Conservation (phyloP, 2,329 filamentous ascomycete genomes). For the Magnaporthiopsis poae region DNA sequence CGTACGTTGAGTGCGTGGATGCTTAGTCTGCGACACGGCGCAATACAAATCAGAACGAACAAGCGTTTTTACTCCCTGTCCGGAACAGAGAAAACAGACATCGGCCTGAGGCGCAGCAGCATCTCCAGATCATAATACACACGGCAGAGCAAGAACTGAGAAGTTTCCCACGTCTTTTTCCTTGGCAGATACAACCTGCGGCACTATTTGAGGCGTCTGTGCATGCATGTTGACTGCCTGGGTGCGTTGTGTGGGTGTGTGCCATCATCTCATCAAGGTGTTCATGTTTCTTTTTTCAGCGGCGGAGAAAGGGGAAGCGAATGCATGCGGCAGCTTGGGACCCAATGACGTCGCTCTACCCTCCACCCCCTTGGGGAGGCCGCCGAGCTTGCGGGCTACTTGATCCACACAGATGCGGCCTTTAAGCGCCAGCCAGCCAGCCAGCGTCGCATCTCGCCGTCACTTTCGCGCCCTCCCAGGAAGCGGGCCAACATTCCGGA, state of each 20-base stretch:
- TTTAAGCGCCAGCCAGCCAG: slow-evolving; percentile 18
- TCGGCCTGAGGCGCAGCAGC: neutral
- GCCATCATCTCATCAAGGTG: neutral
- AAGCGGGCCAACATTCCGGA: slow-evolving; percentile 13
- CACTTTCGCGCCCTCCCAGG: slow-evolving; percentile 1
- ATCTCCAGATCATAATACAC: neutral
- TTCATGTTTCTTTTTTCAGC: neutral
- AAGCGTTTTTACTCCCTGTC: neutral
- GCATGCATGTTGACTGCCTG: neutral
- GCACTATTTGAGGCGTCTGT: neutral
- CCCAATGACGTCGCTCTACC: slow-evolving; percentile 9
- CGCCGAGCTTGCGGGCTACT: neutral
- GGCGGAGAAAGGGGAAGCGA: neutral
- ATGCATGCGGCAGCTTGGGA: neutral
- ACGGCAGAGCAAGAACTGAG: neutral
- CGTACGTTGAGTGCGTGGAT: neutral
- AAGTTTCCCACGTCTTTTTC: neutral
- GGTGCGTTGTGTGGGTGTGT: neutral
- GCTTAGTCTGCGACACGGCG: neutral
- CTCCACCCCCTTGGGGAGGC: slow-evolving; percentile 2
- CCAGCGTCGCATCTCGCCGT: slow-evolving; percentile 10
- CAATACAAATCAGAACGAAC: neutral
- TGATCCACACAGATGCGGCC: slow-evolving; percentile 18
- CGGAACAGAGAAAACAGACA: neutral
- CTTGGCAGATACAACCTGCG: neutral